Evolutionary conservation across 805 yeast species (phyloP), one percentile per base, ranked within the genome.

Genomic region (Saccharomycopsis sp.): DNA sequence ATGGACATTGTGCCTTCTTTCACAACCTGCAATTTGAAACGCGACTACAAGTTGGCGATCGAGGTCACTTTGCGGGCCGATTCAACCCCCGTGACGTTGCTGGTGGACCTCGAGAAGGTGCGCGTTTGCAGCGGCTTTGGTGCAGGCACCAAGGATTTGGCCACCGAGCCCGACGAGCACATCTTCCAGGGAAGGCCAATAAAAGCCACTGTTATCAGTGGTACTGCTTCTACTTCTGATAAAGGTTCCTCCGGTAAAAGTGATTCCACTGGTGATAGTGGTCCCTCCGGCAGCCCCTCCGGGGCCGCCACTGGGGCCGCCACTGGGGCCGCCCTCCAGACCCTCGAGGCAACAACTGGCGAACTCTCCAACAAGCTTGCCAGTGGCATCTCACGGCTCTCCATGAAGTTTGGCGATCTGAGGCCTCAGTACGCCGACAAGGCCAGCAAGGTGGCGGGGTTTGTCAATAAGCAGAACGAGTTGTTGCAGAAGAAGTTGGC

Each of bases 21-120:
- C 30, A 45, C 30, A 15, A 40, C 45, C 5, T 45, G 48, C 18
- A 45, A 45, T 22, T 13, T 41, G 12, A 45, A 45, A 35, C 25
- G 38, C 18, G 38, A 41, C 17, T 45, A 45, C 25, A 25, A 10
- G 29, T n/a, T 25, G 29, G 12, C 12, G 29, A 10, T n/a, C 29
- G 12, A 25, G n/a, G 10, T n/a, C 29, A 25, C n/a, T n/a, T 25
- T 25, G 29, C 12, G n/a, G n/a, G n/a, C n/a, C n/a, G n/a, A 6
- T n/a, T 5, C 26, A 5, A 20, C 25, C 4, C 4, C n/a, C 13
- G 25, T 5, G 7, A 5, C 16, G 4, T 26, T 8, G 4, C n/a
- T 21, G n/a, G 27, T 6, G 8, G 15, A 33, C 25, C 12, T 10
- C n/a, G 20, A 27, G 36, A 33, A 33, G 4, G n/a, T n/a, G n/a